Evolutionary conservation across 352 stramenopile genomes (phyloP).

Genomic region (Aphanomyces stellatus): DNA sequence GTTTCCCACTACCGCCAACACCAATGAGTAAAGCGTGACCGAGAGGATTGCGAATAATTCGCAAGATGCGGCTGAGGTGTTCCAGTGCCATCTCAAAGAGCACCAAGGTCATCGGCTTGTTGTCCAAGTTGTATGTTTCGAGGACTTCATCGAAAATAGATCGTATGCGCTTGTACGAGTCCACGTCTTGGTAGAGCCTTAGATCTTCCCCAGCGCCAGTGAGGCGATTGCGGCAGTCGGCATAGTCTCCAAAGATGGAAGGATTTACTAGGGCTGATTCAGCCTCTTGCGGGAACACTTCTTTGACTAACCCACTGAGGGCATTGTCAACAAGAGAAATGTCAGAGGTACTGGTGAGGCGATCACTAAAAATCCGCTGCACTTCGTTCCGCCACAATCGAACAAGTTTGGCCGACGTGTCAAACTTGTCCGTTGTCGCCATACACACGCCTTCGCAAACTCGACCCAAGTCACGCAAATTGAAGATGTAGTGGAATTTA

Average conservation of each 20-base stretch:
- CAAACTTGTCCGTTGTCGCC: slow-evolving; percentile 86
- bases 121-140: slow-evolving; percentile 91
- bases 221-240: slow-evolving; percentile 69
- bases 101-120: slow-evolving; percentile 93
- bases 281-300: slow-evolving; percentile 50
- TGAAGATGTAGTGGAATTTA: slow-evolving; percentile 97
- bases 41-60: slow-evolving; percentile 88
- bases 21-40: slow-evolving; percentile 92
- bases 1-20: slow-evolving; percentile 91
- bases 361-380: slow-evolving; percentile 89
- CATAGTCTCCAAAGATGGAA: slow-evolving; percentile 91
- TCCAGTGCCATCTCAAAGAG: slow-evolving; percentile 95
- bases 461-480: slow-evolving; percentile 89
- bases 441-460: slow-evolving; percentile 94
- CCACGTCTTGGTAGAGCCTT: slow-evolving; percentile 91
- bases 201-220: slow-evolving; percentile 65
- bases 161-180: slow-evolving; percentile 83
- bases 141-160: slow-evolving; percentile 91
- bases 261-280: slow-evolving; percentile 72
- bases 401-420: slow-evolving; percentile 55
- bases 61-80: slow-evolving; percentile 87
- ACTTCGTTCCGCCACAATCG: slow-evolving; percentile 92
- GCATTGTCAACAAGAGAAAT: slow-evolving; percentile 70
- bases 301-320: slow-evolving; percentile 64
- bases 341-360: slow-evolving; percentile 84